These are phyloP conservation scores for Ogataea angusta DNA, from an alignment of 805 yeast species.

Conservation along the genomic window DNA sequence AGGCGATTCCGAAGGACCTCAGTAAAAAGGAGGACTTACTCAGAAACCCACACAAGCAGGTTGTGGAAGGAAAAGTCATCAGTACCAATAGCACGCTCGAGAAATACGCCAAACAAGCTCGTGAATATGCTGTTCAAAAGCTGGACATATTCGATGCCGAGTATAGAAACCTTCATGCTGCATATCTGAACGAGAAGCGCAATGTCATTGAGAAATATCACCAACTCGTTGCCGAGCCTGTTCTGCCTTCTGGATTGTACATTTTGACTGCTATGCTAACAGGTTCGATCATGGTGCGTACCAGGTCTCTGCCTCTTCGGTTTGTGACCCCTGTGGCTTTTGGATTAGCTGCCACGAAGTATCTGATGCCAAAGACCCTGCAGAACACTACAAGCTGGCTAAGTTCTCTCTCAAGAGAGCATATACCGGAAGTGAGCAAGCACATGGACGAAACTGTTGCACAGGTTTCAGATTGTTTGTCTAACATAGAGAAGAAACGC, in stretches of 20 bases:
- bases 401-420: constrained; percentile 31
- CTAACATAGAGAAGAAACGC: constrained; percentile 4
- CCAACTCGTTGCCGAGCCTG: constrained; percentile 45
- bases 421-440: constrained; percentile 37
- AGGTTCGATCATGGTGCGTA: constrained; percentile 53
- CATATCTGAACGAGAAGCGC: constrained; percentile 41
- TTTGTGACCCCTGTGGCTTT: constrained; percentile 49
- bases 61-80: constrained; percentile 53
- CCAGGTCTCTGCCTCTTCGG: constrained; percentile 46
- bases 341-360: constrained; percentile 43
- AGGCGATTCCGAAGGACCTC: constrained; percentile 36
- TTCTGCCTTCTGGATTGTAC: constrained; percentile 53
- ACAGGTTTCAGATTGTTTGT: constrained; percentile 1
- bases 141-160: constrained; percentile 41
- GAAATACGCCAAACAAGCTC: constrained; percentile 36
- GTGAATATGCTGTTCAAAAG: constrained; percentile 39
- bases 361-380: constrained; percentile 51
- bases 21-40: constrained; percentile 35
- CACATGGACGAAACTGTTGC: constrained; percentile 17
- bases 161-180: constrained; percentile 43
- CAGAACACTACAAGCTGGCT: constrained; percentile 30
- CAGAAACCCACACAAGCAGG: constrained; percentile 34
- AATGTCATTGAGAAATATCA: constrained; percentile 32
- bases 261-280: constrained; percentile 53
- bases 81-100: constrained; percentile 48